Base-by-base conservation (phyloP, 2,329 filamentous ascomycete species). In the Clonostachys chloroleuca region DNA sequence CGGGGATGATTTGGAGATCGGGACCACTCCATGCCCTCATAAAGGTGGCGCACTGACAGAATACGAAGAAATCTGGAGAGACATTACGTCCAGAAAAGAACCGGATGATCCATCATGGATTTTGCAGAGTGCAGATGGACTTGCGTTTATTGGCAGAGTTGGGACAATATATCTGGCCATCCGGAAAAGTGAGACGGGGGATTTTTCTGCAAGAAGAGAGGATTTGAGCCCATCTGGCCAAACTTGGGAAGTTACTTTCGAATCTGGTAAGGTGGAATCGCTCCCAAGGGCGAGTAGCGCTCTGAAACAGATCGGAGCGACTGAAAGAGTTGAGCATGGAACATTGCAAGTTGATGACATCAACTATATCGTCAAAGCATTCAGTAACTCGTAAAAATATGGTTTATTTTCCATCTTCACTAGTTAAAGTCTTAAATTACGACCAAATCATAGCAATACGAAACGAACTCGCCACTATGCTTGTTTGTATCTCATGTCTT, bases 1-100 rank as follows among this genome's bases (percentile, higher is more conserved):
- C 41, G 55, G 55, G 2, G 55, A 57, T 40, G 54, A 56, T 16
- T 51, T 57, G 6, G 55, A 57, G 39, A 50, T 51, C 18, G 55
- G 55, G 13, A 48, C 47, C 12, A 52, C 49, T 4, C 40, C 49
- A 5, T 50, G 46, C 17, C 52, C 52, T 17, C 50, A 49, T 20
- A 50, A 51, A 16, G 45, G 47, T 16, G 52, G 51, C 12, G 47
- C 41, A 1, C 43, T 49, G 43, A 53, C 52, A 6, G 37, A 47
- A 20, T 57, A 57, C 40, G 51, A 57, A 45, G 55, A 57, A 42
- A 45, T 56, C 12, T 57, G 55, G 55, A 48, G 55, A 24, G 54
- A 57, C 20, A 48, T 56, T 7, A 57, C 54, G 5, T 17, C 48
- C 6, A 50, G 47, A 16, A 14, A 33, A 4, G n/a, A 43, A 12